phyloP scores from a whole-genome alignment of 495 filamentous ascomycete genomes.

The Talaromyces thailandensis region DNA sequence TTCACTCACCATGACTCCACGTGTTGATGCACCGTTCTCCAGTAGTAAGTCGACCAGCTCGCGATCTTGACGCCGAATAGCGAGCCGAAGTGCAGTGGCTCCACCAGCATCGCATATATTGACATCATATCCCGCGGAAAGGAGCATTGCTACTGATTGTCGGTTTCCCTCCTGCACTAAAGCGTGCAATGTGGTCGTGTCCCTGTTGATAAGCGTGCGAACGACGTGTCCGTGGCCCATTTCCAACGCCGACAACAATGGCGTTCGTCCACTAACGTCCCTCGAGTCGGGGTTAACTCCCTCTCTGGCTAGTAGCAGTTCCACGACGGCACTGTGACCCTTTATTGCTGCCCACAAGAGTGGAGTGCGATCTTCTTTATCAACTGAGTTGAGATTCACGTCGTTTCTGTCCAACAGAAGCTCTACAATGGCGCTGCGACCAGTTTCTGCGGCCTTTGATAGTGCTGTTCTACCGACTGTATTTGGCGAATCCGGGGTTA shows the following conservation, averaged over 20 bases:
- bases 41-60: neutral
- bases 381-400: constrained; percentile 10
- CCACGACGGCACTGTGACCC: constrained; percentile 7
- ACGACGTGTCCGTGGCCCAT: constrained; percentile 9
- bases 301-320: constrained; percentile 6
- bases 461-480: constrained; percentile 12
- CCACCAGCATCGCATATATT: neutral
- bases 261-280: constrained; percentile 11
- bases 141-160: neutral
- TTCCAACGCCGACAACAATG: constrained; percentile 13
- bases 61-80: neutral
- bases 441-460: constrained; percentile 12
- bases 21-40: neutral
- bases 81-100: neutral
- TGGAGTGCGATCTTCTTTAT: constrained; percentile 8
- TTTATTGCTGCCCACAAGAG: constrained; percentile 10
- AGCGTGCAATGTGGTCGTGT: neutral
- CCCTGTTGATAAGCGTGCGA: constrained; percentile 8
- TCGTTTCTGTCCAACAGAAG: constrained; percentile 9
- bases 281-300: constrained; percentile 5
- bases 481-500: constrained; percentile 5
- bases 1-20: neutral
- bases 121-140: neutral
- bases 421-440: constrained; percentile 8
- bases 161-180: neutral